Evolutionary conservation across 169 alveolate species (phyloP).

Genomic region (Plasmodium malariae): DNA sequence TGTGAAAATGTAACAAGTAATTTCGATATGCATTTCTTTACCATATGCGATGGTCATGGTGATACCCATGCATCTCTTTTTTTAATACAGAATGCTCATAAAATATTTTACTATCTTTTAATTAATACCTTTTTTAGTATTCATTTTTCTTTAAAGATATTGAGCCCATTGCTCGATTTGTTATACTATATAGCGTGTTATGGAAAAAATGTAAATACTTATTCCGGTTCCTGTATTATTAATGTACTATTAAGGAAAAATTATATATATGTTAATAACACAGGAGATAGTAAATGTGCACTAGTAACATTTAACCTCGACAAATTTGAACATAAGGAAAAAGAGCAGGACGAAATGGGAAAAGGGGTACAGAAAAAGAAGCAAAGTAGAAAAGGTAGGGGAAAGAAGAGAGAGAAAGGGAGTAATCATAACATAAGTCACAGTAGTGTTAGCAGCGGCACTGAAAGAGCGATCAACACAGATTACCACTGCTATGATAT

Average conservation of each 20-base stretch:
- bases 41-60: conserved; percentile 75
- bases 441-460: not conserved
- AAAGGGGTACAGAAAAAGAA: not conserved
- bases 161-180: conserved; percentile 49
- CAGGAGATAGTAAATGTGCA: conserved; percentile 73
- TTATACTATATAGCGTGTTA: conserved; percentile 15
- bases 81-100: conserved; percentile 49
- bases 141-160: conserved; percentile 23
- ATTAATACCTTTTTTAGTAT: conserved; percentile 60
- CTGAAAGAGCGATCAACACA: not conserved
- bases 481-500: conserved; percentile 10
- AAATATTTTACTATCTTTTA: conserved; percentile 46
- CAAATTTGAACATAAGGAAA: conserved; percentile 12
- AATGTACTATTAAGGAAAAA: conserved; percentile 36
- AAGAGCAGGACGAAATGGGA: not conserved
- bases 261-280: conserved; percentile 53
- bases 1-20: too few relatives aligned
- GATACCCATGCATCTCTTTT: conserved; percentile 44
- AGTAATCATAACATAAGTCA: not conserved
- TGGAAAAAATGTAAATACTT: not conserved
- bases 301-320: conserved; percentile 42
- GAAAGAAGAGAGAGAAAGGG: not conserved
- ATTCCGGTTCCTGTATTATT: conserved; percentile 49
- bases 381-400: not conserved
- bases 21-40: conserved; percentile 75